Base-by-base conservation (phyloP, 2,329 filamentous ascomycete genomes). In the Fusarium hainanense region DNA sequence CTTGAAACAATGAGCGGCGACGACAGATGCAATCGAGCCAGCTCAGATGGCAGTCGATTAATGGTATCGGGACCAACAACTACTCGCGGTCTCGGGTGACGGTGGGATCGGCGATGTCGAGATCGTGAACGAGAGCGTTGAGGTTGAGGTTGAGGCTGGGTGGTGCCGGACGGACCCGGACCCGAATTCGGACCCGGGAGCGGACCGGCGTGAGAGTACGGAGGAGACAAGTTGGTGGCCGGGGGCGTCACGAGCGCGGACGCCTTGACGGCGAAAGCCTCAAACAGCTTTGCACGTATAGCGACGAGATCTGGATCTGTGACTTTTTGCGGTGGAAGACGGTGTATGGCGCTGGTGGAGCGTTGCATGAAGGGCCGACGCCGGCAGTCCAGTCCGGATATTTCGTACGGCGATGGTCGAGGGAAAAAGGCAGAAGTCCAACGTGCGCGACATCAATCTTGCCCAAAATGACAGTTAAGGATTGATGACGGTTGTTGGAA, bases 1-100 rank as follows among this genome's bases (percentile, higher is more conserved):
- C 79, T 81, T 28, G 74, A 78, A 28, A 82, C 76, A 46, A 82
- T 78, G 57, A 82, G 76, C 1, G 80, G 80, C 13, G 73, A 72
- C 6, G 76, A 71, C 10, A 80, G 66, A 20, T 70, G 69, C 13
- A 81, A 70, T 4, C 73, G 74, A 28, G 70, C 74, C 9, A 82
- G 71, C 60, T 82, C 80, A 14, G 69, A 68, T 7, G 80, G 73
- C 8, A 82, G 70, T 7, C 74, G 75, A 20, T 71, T 54, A 49
- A 82, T 63, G 32, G 77, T 74, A 37, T 78, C 78, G 3, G 70
- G 68, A 4, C 80, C 80, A 56, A 78, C 77, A 37, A 82, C 77
- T 28, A 81, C 63, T 28, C 78, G 77, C 16, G 80, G 78, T 6
- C 75, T 66, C 0, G 71, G 57, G n/a, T 47, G 30, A 12, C 62